Percentiles rank a stretch among this genome's conserved stretches.
These are phyloP conservation scores for Termitomyces sp. DNA, from an alignment of 768 basidiomycete genomes.

Conservation along the genomic window DNA sequence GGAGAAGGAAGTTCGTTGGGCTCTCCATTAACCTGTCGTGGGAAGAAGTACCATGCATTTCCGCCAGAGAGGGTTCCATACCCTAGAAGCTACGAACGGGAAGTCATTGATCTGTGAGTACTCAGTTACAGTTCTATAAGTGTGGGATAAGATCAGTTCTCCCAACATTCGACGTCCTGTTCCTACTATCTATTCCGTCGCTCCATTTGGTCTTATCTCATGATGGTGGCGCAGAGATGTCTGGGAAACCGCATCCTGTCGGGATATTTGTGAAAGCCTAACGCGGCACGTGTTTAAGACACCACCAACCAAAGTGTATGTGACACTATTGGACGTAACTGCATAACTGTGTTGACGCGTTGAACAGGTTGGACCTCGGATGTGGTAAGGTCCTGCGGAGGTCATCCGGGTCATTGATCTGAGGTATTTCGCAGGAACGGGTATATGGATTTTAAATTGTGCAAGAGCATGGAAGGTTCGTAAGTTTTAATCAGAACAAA, in stretches of 20 bases:
- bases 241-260: conserved; percentile 59
- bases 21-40: conserved; percentile 24
- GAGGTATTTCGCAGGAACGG: conserved; percentile 45
- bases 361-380: conserved; percentile 60
- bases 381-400: conserved; percentile 46
- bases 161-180: neutral
- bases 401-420: neutral
- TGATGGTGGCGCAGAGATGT: conserved; percentile 48
- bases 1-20: conserved; percentile 31
- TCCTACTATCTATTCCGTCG: neutral
- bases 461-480: conserved; percentile 62
- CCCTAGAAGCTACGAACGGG: conserved; percentile 61
- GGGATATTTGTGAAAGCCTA: conserved; percentile 50
- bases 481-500: conserved; percentile 12
- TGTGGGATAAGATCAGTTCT: conserved; percentile 1
- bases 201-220: conserved; percentile 1
- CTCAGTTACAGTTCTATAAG: conserved; percentile 5
- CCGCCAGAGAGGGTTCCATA: conserved; percentile 54
- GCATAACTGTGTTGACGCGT: conserved; percentile 4
- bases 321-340: conserved; percentile 3
- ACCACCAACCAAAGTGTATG: conserved; percentile 59
- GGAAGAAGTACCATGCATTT: conserved; percentile 57
- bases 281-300: conserved; percentile 64
- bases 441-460: conserved; percentile 67
- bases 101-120: conserved; percentile 65